phyloP scores from a whole-genome alignment of 2,329 filamentous ascomycete genomes.

The Aspergillus sp. region DNA sequence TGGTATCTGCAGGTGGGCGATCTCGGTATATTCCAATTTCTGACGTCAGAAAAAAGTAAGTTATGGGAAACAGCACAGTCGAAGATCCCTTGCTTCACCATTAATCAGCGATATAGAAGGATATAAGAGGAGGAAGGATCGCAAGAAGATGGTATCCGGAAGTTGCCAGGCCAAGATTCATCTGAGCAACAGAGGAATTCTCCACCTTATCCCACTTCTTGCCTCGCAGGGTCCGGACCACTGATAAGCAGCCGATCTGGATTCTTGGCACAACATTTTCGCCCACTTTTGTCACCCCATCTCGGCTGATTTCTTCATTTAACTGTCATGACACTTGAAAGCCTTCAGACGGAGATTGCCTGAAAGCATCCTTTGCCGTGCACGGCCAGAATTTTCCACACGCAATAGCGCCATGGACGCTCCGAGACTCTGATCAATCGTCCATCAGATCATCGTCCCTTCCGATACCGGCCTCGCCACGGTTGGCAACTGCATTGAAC shows the following conservation, averaged over 20 bases:
- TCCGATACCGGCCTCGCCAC: conserved; percentile 5
- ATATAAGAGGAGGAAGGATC: not conserved
- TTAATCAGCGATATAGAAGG: not conserved
- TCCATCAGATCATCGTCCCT: not conserved
- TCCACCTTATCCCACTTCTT: conserved; percentile 6
- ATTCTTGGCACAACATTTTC: conserved; percentile 16
- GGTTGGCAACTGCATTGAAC: not conserved
- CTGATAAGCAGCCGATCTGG: conserved; percentile 11
- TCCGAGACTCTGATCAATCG: not conserved
- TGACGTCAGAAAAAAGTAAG: not conserved
- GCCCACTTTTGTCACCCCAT: conserved; percentile 14
- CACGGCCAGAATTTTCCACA: not conserved
- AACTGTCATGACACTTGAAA: not conserved
- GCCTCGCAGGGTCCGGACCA: not conserved
- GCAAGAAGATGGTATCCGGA: not conserved
- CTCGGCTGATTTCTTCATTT: not conserved
- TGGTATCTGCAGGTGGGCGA: not conserved
- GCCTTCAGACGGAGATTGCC: not conserved
- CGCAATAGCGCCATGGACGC: not conserved
- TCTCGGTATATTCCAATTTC: not conserved
- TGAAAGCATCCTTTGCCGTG: not conserved
- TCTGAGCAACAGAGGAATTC: not conserved
- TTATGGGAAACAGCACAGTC: not conserved
- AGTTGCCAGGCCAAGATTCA: not conserved
- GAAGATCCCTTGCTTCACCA: not conserved